These are phyloP conservation scores for Discostella stelligera DNA, from an alignment of 352 stramenopile genomes.

Conservation along the genomic window DNA sequence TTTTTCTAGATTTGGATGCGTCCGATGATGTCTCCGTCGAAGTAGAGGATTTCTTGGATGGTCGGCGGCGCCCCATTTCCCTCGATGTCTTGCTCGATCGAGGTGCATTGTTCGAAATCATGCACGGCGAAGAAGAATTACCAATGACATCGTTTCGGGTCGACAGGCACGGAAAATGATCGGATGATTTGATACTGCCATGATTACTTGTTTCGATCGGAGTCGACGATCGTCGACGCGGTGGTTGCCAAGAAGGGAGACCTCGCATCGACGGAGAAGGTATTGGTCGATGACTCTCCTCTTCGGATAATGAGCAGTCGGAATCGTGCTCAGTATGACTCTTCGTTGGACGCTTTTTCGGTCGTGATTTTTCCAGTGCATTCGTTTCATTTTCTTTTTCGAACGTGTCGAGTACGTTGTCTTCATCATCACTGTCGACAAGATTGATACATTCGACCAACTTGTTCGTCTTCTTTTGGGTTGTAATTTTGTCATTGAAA, in stretches of 20 bases:
- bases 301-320: conserved; percentile 44
- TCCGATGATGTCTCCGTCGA: neutral
- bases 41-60: conserved; percentile 8
- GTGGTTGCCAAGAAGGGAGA: conserved; percentile 23
- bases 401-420: neutral
- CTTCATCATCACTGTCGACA: conserved; percentile 31
- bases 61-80: neutral
- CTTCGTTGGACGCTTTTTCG: neutral
- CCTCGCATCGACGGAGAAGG: conserved; percentile 12
- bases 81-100: neutral
- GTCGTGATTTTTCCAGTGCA: neutral
- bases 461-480: neutral
- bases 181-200: conserved; percentile 6
- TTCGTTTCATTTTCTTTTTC: neutral
- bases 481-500: neutral
- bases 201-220: neutral
- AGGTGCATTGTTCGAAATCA: conserved; percentile 14
- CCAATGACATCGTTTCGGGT: conserved; percentile 40
- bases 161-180: conserved; percentile 47
- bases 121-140: neutral
- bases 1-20: neutral
- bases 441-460: conserved; percentile 42
- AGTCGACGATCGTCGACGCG: neutral
- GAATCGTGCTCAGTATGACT: conserved; percentile 1
- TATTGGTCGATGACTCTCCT: conserved; percentile 19